A percentile compares a stretch with the other conserved stretches of the same genome.
phyloP scores from a whole-genome alignment of 306 rosid species.

The Vigna radiata region DNA sequence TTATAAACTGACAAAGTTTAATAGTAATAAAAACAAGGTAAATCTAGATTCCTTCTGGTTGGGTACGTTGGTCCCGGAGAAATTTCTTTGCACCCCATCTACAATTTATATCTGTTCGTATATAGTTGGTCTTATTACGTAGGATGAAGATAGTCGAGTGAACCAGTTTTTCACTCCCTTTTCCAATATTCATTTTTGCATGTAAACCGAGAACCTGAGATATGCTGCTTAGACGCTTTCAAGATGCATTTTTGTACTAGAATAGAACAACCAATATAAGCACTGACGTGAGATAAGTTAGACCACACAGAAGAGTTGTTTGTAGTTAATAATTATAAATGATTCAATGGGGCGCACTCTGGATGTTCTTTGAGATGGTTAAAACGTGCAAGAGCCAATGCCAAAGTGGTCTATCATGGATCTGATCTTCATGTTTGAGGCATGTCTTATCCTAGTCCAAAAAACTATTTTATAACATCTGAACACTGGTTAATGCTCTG shows the following conservation, averaged over 20 bases:
- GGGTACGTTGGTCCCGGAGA: neutral
- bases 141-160: slow-evolving; percentile 17
- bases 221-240: neutral
- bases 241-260: neutral
- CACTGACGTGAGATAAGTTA: neutral
- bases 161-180: neutral
- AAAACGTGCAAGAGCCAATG: neutral
- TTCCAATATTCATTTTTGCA: slow-evolving; percentile 12
- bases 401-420: neutral
- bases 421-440: neutral
- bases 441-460: slow-evolving; percentile 9
- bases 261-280: slow-evolving; percentile 21
- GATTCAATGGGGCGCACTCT: neutral
- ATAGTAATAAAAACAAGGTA: slow-evolving; percentile 20
- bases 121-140: slow-evolving; percentile 21
- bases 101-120: slow-evolving; percentile 29
- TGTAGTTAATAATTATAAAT: neutral
- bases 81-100: slow-evolving; percentile 30
- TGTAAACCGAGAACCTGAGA: slow-evolving; percentile 6
- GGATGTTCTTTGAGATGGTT: neutral
- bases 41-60: slow-evolving; percentile 36
- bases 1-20: slow-evolving; percentile 6
- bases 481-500: neutral
- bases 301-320: slow-evolving; percentile 9
- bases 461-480: neutral